Conservation (phyloP, 192 early-diverging fungal species). For the Diversispora eburnea region DNA sequence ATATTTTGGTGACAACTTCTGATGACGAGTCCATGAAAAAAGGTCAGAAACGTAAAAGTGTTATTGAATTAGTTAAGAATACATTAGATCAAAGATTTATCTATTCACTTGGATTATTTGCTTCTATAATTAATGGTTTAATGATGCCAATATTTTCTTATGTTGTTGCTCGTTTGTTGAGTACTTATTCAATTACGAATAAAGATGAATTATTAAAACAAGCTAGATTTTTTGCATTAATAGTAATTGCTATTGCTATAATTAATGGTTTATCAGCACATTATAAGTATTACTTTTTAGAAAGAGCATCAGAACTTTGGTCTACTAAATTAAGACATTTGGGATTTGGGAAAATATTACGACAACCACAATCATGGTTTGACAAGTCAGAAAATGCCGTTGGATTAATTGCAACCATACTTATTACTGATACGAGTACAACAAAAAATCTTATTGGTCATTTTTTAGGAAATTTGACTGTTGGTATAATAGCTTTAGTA, state of each 20-base stretch:
- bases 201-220: neutral
- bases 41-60: neutral
- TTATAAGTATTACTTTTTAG: slow-evolving; percentile 21
- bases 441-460: slow-evolving; percentile 25
- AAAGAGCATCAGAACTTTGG: slow-evolving; percentile 22
- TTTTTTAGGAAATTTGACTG: slow-evolving; percentile 17
- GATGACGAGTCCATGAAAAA: neutral
- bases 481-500: slow-evolving; percentile 16
- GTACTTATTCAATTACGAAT: slow-evolving; percentile 19
- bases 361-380: slow-evolving; percentile 26
- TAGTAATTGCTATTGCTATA: slow-evolving; percentile 1
- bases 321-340: slow-evolving; percentile 10
- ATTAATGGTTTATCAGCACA: slow-evolving; percentile 20
- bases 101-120: slow-evolving; percentile 12
- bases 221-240: slow-evolving; percentile 2
- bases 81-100: slow-evolving; percentile 1
- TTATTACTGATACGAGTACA: slow-evolving; percentile 16
- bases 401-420: slow-evolving; percentile 1
- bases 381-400: slow-evolving; percentile 14
- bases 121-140: slow-evolving; percentile 14
- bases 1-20: neutral
- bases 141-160: slow-evolving; percentile 28
- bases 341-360: slow-evolving; percentile 9
- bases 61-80: neutral
- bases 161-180: slow-evolving; percentile 12